Conservation (phyloP, 208 protist genomes). For the Vickermania ingenoplastis region DNA sequence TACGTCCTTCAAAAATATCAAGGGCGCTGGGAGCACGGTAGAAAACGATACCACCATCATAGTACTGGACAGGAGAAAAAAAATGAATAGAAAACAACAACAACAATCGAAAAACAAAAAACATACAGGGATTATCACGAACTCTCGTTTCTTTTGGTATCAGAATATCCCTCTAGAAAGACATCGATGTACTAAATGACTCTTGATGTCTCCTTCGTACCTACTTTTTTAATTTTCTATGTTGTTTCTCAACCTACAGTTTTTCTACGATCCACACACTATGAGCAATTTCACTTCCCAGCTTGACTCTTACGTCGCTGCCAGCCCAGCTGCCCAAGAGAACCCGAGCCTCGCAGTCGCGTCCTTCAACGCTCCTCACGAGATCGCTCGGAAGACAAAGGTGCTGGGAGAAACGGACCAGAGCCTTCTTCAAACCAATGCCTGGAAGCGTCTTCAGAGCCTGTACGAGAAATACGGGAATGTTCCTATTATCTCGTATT, state of each 20-base stretch:
- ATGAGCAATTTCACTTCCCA: too few relatives aligned
- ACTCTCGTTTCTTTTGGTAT: background rate
- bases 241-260: background rate
- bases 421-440: constrained; percentile 24
- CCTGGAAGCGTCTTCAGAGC: constrained; percentile 51
- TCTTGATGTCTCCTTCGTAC: background rate
- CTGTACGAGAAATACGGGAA: constrained; percentile 62
- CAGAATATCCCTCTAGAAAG: background rate
- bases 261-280: too few relatives aligned
- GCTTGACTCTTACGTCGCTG: too few relatives aligned
- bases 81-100: too few relatives aligned
- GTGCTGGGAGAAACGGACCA: constrained; percentile 24
- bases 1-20: constrained; percentile 87
- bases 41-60: constrained; percentile 2
- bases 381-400: constrained; percentile 46
- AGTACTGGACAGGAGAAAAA: too few relatives aligned
- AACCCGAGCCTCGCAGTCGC: constrained; percentile 43
- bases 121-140: too few relatives aligned
- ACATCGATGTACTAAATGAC: background rate
- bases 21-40: constrained; percentile 60
- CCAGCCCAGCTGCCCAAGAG: constrained; percentile 25
- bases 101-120: too few relatives aligned
- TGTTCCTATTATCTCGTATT: constrained; percentile 55
- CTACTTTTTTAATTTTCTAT: constrained; percentile 1
- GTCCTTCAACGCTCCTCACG: constrained; percentile 48